Percentiles rank a stretch among this genome's conserved stretches.
Evolutionary conservation across 2,329 filamentous ascomycete species (phyloP).

Genomic region (Penicillium sp.): DNA sequence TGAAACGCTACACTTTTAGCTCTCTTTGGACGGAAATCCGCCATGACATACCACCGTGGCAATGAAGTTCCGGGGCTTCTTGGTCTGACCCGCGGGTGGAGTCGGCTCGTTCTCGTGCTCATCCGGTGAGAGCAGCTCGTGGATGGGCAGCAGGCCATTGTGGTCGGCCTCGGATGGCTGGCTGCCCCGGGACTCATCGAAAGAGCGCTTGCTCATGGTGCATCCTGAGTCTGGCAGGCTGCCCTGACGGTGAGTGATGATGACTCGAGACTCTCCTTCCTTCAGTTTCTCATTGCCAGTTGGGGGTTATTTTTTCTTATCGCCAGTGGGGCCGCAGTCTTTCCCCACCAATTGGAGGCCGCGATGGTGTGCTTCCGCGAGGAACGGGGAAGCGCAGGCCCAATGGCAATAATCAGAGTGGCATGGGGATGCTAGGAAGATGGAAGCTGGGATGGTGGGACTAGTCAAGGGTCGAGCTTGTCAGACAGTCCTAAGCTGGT

Average conservation of each 20-base stretch:
- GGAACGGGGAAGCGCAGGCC: neutral
- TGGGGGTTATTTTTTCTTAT: neutral
- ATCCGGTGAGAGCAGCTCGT: slow-evolving; percentile 41
- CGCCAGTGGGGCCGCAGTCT: neutral
- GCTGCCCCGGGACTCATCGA: slow-evolving; percentile 34
- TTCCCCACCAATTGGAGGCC: neutral
- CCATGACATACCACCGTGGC: slow-evolving; percentile 38
- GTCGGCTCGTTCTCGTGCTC: slow-evolving; percentile 32
- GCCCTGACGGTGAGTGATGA: neutral
- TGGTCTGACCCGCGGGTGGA: slow-evolving; percentile 26
- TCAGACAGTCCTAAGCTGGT: neutral
- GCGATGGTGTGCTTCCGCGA: neutral
- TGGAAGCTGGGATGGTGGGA: neutral
- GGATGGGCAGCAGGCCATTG: slow-evolving; percentile 34
- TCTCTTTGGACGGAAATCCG: neutral
- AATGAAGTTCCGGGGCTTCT: slow-evolving; percentile 44
- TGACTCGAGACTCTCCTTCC: neutral
- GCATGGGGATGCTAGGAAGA: no score
- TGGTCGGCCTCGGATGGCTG: slow-evolving; percentile 29
- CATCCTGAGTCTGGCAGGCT: slow-evolving; percentile 25
- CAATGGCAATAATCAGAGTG: neutral
- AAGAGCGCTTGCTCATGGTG: slow-evolving; percentile 43
- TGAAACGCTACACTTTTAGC: neutral
- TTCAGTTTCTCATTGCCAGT: neutral
- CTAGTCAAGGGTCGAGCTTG: no score